phyloP scores from a whole-genome alignment of 148 eudicot species.

The Amaranthus hypochondriacus region DNA sequence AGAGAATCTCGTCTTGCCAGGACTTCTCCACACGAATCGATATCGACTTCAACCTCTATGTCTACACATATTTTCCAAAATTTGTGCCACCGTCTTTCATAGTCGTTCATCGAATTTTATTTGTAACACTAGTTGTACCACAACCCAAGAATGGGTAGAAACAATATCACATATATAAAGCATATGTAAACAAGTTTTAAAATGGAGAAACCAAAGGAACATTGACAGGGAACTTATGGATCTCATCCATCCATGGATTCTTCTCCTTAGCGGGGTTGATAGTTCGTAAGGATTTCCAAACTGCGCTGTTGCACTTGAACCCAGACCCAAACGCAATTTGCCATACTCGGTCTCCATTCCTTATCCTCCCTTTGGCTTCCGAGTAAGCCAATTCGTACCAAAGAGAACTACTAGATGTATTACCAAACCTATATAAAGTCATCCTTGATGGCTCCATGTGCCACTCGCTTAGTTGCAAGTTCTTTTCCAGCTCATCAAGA shows the following conservation, averaged over 20 bases:
- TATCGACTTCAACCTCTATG: conserved; percentile 4
- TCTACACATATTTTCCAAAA: not conserved
- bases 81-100: conserved; percentile 10
- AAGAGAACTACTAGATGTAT: conserved; percentile 70
- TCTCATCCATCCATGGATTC: conserved; percentile 69
- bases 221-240: conserved; percentile 55
- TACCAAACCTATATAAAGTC: conserved; percentile 70
- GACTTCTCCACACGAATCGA: conserved; percentile 1
- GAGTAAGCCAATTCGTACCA: conserved; percentile 75
- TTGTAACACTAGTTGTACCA: not conserved
- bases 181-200: conserved; percentile 7
- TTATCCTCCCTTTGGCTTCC: conserved; percentile 70
- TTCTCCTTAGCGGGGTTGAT: conserved; percentile 59
- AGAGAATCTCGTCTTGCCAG: not conserved
- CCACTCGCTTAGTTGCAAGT: conserved; percentile 57
- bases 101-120: conserved; percentile 1
- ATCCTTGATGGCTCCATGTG: conserved; percentile 81
- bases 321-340: conserved; percentile 77
- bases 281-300: conserved; percentile 60
- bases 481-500: conserved; percentile 67
- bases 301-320: conserved; percentile 74
- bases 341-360: conserved; percentile 69
- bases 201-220: conserved; percentile 48
- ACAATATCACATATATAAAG: not conserved
- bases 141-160: not conserved